Base-by-base conservation (phyloP, 2,329 filamentous ascomycete genomes). In the Fusarium sp. region DNA sequence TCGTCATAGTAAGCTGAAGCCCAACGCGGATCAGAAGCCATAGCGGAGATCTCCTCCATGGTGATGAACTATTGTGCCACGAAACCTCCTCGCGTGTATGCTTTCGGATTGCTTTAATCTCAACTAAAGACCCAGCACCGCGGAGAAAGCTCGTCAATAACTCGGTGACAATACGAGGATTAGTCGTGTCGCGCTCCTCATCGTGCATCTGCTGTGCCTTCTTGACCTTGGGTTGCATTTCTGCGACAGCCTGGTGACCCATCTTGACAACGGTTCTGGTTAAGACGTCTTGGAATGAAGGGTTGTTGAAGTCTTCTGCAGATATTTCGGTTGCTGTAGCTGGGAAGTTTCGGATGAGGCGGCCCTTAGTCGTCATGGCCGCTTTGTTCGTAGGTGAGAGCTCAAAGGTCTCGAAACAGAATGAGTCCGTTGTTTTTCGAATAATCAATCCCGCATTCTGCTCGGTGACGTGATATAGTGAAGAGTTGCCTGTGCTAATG, bases 1-100 rank as follows among this genome's bases (percentile, higher is more conserved):
- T 59, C 2, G 9, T 33, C 60, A 69, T 63, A 3, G 71, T 64
- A 4, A 82, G 69, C 55, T 90, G 87, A 5, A 89, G 65, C 0
- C 81, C 75, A 1, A 89, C 86, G 1, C 88, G 85, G 5, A 90
- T 59, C 0, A 89, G 78, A 1, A 90, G 78, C 87, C 87, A 91
- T 1, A 86, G 63, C 0, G 87, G 80, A 15, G 87, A 89, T 46
- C 85, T 77, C 14, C 83, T 79, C 88, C 87, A 90, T 0, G 76
- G 74, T 2, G 71, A 52, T 8, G 54, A 50, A 2, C 63, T 49
- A 5, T 71, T 64, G 79, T 81, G 89, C 13, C 86, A 60, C 6
- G 37, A 54, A 2, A 89, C 82, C 17, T 90, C 87, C 37, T 90
- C 87, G 1, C 85, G 84, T 1, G 84, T 86, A 23, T 85, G 78